A percentile compares a stretch with the other conserved stretches of the same genome.
Evolutionary conservation across 2,329 filamentous ascomycete genomes (phyloP).

Genomic region (Gnomoniopsis sp.): DNA sequence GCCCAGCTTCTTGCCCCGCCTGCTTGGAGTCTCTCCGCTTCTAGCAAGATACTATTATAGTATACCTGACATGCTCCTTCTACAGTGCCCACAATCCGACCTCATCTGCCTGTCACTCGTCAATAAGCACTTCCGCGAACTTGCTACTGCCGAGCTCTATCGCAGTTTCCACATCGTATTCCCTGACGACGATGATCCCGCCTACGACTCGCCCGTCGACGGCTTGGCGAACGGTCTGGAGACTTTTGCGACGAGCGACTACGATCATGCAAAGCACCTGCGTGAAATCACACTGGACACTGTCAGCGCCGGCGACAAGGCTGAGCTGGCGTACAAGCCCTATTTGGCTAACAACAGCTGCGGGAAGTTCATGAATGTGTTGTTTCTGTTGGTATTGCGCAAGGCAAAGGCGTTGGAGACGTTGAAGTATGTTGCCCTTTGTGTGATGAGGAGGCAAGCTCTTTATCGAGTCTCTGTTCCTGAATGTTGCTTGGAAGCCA

Average conservation of each 20-base stretch:
- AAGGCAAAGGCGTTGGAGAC: constrained; percentile 53
- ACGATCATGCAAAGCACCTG: constrained; percentile 59
- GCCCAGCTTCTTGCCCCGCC: not conserved
- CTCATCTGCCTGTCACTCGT: constrained; percentile 57
- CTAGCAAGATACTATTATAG: not conserved
- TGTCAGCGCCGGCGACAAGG: constrained; percentile 47
- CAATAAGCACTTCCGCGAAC: constrained; percentile 53
- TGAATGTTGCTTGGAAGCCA: too few relatives aligned
- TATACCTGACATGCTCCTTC: constrained; percentile 15
- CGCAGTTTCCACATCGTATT: constrained; percentile 59
- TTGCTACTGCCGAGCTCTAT: constrained; percentile 58
- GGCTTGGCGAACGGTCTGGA: constrained; percentile 56
- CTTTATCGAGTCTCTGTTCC: not conserved
- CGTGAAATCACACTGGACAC: constrained; percentile 55
- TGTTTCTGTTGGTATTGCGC: constrained; percentile 54
- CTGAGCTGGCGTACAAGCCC: constrained; percentile 49
- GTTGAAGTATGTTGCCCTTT: constrained; percentile 44
- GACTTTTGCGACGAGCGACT: constrained; percentile 60
- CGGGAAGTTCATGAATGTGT: constrained; percentile 62
- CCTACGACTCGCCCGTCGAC: constrained; percentile 52
- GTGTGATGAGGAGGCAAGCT: not conserved
- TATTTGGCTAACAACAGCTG: constrained; percentile 54
- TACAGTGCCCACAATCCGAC: constrained; percentile 48
- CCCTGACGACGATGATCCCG: constrained; percentile 53
- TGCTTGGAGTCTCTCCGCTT: not conserved